Evolutionary conservation across 192 early-diverging fungal genomes (phyloP).

Genomic region (Podila epicladia): DNA sequence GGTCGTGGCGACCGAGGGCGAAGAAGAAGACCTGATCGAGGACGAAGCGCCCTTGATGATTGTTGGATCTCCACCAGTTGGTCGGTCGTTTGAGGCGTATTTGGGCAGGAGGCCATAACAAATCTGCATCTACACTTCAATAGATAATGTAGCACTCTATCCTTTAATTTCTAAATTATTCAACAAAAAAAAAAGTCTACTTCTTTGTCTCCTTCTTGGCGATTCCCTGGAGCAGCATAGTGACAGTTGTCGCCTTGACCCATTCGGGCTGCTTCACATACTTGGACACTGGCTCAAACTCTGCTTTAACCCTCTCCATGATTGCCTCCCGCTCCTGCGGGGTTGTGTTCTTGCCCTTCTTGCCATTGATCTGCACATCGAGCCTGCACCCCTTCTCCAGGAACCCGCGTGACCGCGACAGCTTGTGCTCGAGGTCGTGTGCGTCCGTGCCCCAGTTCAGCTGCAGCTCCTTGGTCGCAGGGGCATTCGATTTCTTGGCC

Average conservation of each 20-base stretch:
- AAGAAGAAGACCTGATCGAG: constrained; percentile 25
- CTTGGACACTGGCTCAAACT: constrained; percentile 47
- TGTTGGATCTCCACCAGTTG: constrained; percentile 27
- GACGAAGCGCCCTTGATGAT: constrained; percentile 28
- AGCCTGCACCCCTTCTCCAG: constrained; percentile 63
- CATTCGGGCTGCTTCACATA: constrained; percentile 45
- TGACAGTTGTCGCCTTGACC: constrained; percentile 39
- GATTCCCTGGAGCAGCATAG: constrained; percentile 36
- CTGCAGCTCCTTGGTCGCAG: constrained; percentile 55
- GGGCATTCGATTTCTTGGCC: constrained; percentile 55
- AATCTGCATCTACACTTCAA: background rate
- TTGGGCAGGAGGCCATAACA: background rate
- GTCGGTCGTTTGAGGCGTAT: constrained; percentile 1
- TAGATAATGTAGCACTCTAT: background rate
- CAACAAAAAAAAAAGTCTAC: background rate
- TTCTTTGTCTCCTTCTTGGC: constrained; percentile 16
- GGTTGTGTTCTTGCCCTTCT: constrained; percentile 51
- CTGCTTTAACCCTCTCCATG: constrained; percentile 41
- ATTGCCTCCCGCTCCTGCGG: constrained; percentile 47
- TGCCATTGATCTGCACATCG: constrained; percentile 57
- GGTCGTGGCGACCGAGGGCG: constrained; percentile 29
- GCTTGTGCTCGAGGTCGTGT: constrained; percentile 63
- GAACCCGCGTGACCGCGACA: constrained; percentile 55
- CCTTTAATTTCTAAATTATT: background rate
- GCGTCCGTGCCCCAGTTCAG: constrained; percentile 62